Evolutionary conservation across 2,329 filamentous ascomycete genomes (phyloP).

Genomic region (Trichoderma atrobrunneum): DNA sequence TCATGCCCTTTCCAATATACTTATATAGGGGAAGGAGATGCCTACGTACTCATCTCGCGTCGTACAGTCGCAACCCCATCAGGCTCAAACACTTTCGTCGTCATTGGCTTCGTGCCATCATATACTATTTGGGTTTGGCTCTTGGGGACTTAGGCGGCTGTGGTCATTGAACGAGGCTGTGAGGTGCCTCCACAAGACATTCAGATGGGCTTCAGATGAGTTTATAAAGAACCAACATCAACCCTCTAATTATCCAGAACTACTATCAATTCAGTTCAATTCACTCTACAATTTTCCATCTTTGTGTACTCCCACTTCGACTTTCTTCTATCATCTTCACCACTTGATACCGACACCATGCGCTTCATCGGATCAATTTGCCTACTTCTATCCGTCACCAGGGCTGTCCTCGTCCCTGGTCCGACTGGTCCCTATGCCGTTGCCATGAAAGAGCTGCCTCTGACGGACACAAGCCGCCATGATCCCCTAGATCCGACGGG

Average conservation of each 20-base stretch:
- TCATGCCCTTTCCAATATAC: not conserved
- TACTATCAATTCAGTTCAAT: not conserved
- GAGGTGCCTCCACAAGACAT: not conserved
- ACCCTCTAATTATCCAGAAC: not conserved
- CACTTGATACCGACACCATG: not conserved
- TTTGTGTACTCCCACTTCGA: not conserved
- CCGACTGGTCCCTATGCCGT: slow-evolving; percentile 33
- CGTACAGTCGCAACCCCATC: not conserved
- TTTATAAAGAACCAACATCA: not conserved
- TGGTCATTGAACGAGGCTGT: slow-evolving; percentile 22
- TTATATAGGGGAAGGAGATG: not conserved
- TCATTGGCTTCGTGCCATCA: slow-evolving; percentile 9
- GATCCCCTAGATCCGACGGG: slow-evolving; percentile 35
- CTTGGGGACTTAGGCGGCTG: not conserved
- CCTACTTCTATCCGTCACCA: slow-evolving; percentile 20
- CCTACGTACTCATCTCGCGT: not conserved
- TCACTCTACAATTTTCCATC: not conserved
- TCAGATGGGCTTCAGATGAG: not conserved
- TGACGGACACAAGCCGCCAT: slow-evolving; percentile 32
- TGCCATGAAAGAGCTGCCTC: slow-evolving; percentile 25
- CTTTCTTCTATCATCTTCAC: not conserved
- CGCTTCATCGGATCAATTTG: slow-evolving; percentile 20
- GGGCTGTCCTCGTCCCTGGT: slow-evolving; percentile 29
- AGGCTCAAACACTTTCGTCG: not conserved
- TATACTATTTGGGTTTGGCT: slow-evolving; percentile 12